Percentiles rank a stretch among this genome's conserved stretches.
These are phyloP conservation scores for Cercospora sojina DNA, from an alignment of 2,329 filamentous ascomycete species.

Conservation along the genomic window DNA sequence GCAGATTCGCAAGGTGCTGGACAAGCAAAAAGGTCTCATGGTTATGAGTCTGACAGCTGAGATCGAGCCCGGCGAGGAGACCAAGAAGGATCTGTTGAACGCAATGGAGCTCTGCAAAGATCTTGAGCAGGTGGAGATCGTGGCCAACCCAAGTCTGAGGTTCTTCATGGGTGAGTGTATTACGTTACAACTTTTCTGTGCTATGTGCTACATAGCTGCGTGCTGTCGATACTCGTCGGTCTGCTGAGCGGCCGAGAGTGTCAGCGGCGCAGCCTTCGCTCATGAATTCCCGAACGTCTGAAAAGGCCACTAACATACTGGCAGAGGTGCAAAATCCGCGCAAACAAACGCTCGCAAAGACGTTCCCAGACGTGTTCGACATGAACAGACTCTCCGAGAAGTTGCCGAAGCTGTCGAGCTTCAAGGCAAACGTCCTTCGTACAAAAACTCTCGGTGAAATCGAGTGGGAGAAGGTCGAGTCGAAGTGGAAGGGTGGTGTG, in stretches of 20 bases:
- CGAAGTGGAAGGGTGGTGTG: conserved; percentile 37
- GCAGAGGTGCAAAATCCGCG: conserved; percentile 17
- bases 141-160: conserved; percentile 41
- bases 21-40: conserved; percentile 41
- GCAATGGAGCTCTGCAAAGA: conserved; percentile 35
- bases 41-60: conserved; percentile 42
- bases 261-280: background rate
- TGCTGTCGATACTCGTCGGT: too few relatives aligned
- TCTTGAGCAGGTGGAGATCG: conserved; percentile 44
- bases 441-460: conserved; percentile 38
- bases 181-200: background rate
- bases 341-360: conserved; percentile 20
- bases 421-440: conserved; percentile 42
- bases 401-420: conserved; percentile 39
- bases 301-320: background rate
- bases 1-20: conserved; percentile 40
- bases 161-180: conserved; percentile 41
- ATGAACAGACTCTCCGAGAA: conserved; percentile 38
- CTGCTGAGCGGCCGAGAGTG: too few relatives aligned
- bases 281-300: background rate
- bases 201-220: background rate
- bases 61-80: conserved; percentile 39
- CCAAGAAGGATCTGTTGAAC: conserved; percentile 39
- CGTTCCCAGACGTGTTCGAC: conserved; percentile 39
- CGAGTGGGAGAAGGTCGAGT: conserved; percentile 38